A percentile compares a stretch with the other conserved stretches of the same genome.
phyloP scores from a whole-genome alignment of 108 stramenopile species.

The Poteriospumella lacustris region DNA sequence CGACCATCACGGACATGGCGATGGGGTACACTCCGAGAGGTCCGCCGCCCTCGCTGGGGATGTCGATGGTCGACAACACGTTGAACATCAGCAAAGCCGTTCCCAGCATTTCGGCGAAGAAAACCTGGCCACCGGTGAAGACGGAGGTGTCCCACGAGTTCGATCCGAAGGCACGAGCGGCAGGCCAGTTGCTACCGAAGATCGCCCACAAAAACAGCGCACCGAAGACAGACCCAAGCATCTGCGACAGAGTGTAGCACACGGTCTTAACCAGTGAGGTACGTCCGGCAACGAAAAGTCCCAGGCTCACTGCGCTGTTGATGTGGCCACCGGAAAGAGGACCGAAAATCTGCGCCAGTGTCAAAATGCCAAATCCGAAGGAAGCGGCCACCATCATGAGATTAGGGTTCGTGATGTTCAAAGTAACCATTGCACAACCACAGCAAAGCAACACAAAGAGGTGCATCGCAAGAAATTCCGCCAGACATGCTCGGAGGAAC shows the following conservation, averaged over 20 bases:
- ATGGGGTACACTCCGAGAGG: slow-evolving; percentile 24
- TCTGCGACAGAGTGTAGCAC: slow-evolving; percentile 15
- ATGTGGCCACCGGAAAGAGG: slow-evolving; percentile 31
- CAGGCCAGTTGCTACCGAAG: background rate
- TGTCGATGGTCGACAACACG: slow-evolving; percentile 22
- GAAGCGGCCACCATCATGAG: slow-evolving; percentile 27
- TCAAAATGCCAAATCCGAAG: slow-evolving; percentile 24
- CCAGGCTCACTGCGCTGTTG: slow-evolving; percentile 32
- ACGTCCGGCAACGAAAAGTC: background rate
- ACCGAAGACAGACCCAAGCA: slow-evolving; percentile 26
- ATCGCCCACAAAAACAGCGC: background rate
- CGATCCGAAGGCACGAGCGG: slow-evolving; percentile 18
- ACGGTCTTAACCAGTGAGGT: background rate
- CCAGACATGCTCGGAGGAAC: slow-evolving; percentile 22
- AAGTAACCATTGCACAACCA: slow-evolving; percentile 32
- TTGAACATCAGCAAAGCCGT: slow-evolving; percentile 19
- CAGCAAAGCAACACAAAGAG: slow-evolving; percentile 27
- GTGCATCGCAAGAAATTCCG: slow-evolving; percentile 28
- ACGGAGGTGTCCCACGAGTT: slow-evolving; percentile 16
- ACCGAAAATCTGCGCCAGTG: slow-evolving; percentile 22
- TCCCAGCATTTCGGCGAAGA: slow-evolving; percentile 23
- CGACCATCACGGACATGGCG: slow-evolving; percentile 31
- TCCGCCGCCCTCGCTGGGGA: background rate
- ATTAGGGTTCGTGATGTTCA: slow-evolving; percentile 16
- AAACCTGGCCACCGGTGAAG: slow-evolving; percentile 16